Percentiles rank a stretch among this genome's conserved stretches.
Evolutionary conservation across 169 alveolate genomes (phyloP).

Genomic region (Cryptosporidium ubiquitum): DNA sequence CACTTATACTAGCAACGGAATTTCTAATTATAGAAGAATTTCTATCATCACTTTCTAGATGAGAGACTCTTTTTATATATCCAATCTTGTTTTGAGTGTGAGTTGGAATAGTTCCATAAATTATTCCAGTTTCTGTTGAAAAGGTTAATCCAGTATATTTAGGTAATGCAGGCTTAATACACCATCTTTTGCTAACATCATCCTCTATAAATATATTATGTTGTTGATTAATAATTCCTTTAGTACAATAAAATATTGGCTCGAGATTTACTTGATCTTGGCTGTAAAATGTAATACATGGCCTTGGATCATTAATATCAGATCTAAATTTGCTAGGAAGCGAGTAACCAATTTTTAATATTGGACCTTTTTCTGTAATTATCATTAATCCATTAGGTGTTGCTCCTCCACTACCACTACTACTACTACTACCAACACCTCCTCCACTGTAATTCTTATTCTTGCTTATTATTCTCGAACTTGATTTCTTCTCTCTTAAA

Average conservation of each 20-base stretch:
- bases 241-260: slow-evolving; percentile 61
- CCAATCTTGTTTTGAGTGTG: slow-evolving; percentile 15
- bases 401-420: background rate
- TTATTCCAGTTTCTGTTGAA: slow-evolving; percentile 20
- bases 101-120: slow-evolving; percentile 26
- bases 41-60: background rate
- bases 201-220: background rate
- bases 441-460: background rate
- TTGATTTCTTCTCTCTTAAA: slow-evolving; percentile 34
- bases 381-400: background rate
- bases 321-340: slow-evolving; percentile 74
- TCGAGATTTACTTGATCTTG: slow-evolving; percentile 75
- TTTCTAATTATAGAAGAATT: background rate
- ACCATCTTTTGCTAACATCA: slow-evolving; percentile 29
- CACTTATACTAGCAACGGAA: background rate
- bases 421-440: background rate
- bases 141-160: slow-evolving; percentile 49
- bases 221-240: slow-evolving; percentile 39
- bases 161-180: slow-evolving; percentile 28
- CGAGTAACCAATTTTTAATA: slow-evolving; percentile 73
- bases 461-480: slow-evolving; percentile 24
- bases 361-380: slow-evolving; percentile 47
- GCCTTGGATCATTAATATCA: slow-evolving; percentile 77
- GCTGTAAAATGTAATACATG: slow-evolving; percentile 75
- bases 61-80: background rate